Percentiles rank a stretch among this genome's conserved stretches.
Evolutionary conservation across 1,139 yeast species (phyloP).

Genomic region (Hansenula sp.): DNA sequence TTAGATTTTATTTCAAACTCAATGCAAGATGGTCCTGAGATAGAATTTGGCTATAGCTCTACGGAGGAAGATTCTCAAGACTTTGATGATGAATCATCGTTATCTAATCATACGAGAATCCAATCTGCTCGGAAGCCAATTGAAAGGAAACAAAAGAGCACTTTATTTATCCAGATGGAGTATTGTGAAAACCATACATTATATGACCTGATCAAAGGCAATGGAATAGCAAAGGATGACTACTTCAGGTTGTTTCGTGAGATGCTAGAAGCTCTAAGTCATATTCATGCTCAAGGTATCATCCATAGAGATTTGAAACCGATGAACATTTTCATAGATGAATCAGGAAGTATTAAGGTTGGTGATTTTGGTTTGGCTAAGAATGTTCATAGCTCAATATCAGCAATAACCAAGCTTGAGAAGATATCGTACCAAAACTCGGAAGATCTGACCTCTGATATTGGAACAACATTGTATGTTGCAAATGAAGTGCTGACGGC

Average conservation of each 20-base stretch:
- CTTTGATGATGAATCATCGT: slow-evolving; percentile 16
- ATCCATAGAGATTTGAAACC: slow-evolving; percentile 96
- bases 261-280: slow-evolving; percentile 83
- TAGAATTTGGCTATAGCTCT: slow-evolving; percentile 50
- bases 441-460: slow-evolving; percentile 87
- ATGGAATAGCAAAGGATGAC: slow-evolving; percentile 68
- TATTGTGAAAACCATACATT: slow-evolving; percentile 94
- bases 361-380: slow-evolving; percentile 98
- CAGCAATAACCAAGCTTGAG: slow-evolving; percentile 28
- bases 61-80: slow-evolving; percentile 19
- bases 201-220: slow-evolving; percentile 69
- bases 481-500: slow-evolving; percentile 81
- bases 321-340: slow-evolving; percentile 91
- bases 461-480: slow-evolving; percentile 90
- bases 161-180: slow-evolving; percentile 89
- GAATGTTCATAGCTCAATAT: slow-evolving; percentile 52
- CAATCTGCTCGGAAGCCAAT: slow-evolving; percentile 8
- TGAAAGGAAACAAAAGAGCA: slow-evolving; percentile 37
- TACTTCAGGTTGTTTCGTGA: slow-evolving; percentile 91
- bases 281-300: slow-evolving; percentile 90
- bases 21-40: slow-evolving; percentile 41
- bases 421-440: slow-evolving; percentile 27
- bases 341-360: slow-evolving; percentile 80
- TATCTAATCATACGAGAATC: too few relatives aligned
- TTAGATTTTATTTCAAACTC: slow-evolving; percentile 69